Conservation (phyloP, 805 yeast genomes). For the Candida silvatica region DNA sequence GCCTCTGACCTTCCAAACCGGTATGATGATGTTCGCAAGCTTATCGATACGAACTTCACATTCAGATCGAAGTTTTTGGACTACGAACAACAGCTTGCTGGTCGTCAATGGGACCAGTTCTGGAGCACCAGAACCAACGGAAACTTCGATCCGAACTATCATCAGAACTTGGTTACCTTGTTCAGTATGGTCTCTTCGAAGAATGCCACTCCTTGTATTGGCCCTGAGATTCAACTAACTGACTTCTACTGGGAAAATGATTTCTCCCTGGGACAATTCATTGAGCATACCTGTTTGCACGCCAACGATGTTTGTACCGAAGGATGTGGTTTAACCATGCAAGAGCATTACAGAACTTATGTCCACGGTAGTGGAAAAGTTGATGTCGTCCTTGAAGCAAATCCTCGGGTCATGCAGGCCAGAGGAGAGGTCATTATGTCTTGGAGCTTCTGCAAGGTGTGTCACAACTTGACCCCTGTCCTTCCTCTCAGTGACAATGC, state of each 20-base stretch:
- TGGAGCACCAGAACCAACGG: constrained; percentile 34
- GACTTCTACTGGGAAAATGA: constrained; percentile 91
- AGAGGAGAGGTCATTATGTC: constrained; percentile 63
- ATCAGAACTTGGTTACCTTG: constrained; percentile 70
- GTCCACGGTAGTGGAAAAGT: constrained; percentile 83
- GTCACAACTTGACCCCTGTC: constrained; percentile 69
- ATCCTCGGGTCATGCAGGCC: constrained; percentile 36
- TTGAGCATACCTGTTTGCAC: constrained; percentile 71
- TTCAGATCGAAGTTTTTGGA: constrained; percentile 20
- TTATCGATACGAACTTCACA: constrained; percentile 26
- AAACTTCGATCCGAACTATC: constrained; percentile 59
- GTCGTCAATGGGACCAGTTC: constrained; percentile 64
- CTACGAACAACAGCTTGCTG: constrained; percentile 25
- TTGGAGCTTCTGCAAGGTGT: constrained; percentile 87
- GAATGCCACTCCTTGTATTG: constrained; percentile 86
- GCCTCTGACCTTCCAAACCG: constrained; percentile 28
- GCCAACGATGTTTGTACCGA: constrained; percentile 64
- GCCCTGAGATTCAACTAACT: constrained; percentile 77
- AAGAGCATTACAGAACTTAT: constrained; percentile 77
- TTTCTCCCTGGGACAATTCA: constrained; percentile 78
- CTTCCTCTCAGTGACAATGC: constrained; percentile 78
- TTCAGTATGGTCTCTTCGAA: constrained; percentile 77
- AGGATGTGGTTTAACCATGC: constrained; percentile 63
- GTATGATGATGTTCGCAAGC: constrained; percentile 25
- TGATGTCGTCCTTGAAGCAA: constrained; percentile 63